Evolutionary conservation across 2,329 filamentous ascomycete genomes (phyloP), one percentile per base, ranked within the genome.

Genomic region (Xylaria sp.): DNA sequence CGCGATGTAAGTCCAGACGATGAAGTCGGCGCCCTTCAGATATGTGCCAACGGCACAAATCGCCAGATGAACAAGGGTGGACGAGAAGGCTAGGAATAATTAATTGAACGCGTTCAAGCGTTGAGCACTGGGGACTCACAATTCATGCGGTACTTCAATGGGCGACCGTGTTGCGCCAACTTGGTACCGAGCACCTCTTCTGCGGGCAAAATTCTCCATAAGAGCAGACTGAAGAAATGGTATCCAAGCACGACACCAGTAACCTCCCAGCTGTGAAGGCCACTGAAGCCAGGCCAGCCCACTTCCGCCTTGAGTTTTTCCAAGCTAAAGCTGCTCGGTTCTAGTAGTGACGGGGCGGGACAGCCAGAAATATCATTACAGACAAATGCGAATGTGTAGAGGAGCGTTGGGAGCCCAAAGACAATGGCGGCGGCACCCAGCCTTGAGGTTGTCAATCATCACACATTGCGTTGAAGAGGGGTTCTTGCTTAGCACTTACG

Each of bases 321-420:
- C 40, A 92, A 79, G 43, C 87, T 87, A 65, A 97, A 79, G 17
- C 85, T 90, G 56, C 84, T 87, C 29, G 91, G 93, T 67, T 85
- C 81, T 23, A 96, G 84, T 6, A 94, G 83, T 5, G 91, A 92
- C 2, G 94, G 93, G 1, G 62, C 89, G 47, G 94, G 95, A 74
- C 95, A 98, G 60, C 95, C 94, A 8, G 92, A 90, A 66, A 96
- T 81, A 75, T 98, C 93, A 79, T 97, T 98, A 84, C 94, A 97
- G 71, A 90, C 81, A 73, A 97, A 96, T 47, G 88, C 84, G 73
- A 94, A 89, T 70, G 88, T 74, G 78, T 95, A 96, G 69, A 92
- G 85, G 66, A 93, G 83, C 41, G 93, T 63, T 0, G 94, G 94
- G 0, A 97, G 86, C 58, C 89, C 88, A 70, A 96, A 89, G 7